Percentiles rank a stretch among this genome's conserved stretches.
Evolutionary conservation across 306 rosid species (phyloP).

Genomic region (Vachellia collinsii): DNA sequence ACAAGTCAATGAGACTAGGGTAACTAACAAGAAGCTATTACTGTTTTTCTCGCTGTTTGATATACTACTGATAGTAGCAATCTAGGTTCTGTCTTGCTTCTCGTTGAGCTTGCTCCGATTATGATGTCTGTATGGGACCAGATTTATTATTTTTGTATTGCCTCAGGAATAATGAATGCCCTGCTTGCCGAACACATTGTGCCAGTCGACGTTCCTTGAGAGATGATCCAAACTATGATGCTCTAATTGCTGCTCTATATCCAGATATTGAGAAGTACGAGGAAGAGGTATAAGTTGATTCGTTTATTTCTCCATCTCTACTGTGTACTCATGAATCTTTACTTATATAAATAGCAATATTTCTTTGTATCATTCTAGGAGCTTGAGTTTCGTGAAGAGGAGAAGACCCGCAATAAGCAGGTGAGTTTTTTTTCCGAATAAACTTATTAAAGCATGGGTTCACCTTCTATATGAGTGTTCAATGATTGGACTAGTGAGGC

Average conservation of each 20-base stretch:
- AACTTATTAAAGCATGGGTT: constrained; percentile 37
- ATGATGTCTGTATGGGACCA: neutral
- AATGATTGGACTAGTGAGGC: constrained; percentile 7
- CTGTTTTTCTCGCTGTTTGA: constrained; percentile 20
- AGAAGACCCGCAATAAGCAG: constrained; percentile 90
- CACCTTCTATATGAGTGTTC: constrained; percentile 30
- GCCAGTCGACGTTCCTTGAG: constrained; percentile 98
- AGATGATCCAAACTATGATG: constrained; percentile 98
- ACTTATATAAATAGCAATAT: constrained; percentile 26
- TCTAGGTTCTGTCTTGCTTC: constrained; percentile 28
- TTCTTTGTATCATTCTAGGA: constrained; percentile 60
- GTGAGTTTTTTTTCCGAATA: constrained; percentile 46
- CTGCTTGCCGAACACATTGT: constrained; percentile 98
- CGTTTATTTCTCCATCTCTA: constrained; percentile 32
- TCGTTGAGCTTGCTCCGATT: constrained; percentile 4
- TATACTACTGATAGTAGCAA: constrained; percentile 29
- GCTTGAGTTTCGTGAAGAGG: constrained; percentile 92
- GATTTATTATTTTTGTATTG: constrained; percentile 34
- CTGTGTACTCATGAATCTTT: constrained; percentile 3
- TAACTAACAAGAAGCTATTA: constrained; percentile 41
- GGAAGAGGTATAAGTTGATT: constrained; percentile 70
- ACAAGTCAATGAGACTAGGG: constrained; percentile 97
- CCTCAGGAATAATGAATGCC: constrained; percentile 94
- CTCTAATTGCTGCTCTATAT: constrained; percentile 77
- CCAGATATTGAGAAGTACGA: constrained; percentile 95